Conservation (phyloP, 2,329 filamentous ascomycete species). For the Macrophomina phaseolina region DNA sequence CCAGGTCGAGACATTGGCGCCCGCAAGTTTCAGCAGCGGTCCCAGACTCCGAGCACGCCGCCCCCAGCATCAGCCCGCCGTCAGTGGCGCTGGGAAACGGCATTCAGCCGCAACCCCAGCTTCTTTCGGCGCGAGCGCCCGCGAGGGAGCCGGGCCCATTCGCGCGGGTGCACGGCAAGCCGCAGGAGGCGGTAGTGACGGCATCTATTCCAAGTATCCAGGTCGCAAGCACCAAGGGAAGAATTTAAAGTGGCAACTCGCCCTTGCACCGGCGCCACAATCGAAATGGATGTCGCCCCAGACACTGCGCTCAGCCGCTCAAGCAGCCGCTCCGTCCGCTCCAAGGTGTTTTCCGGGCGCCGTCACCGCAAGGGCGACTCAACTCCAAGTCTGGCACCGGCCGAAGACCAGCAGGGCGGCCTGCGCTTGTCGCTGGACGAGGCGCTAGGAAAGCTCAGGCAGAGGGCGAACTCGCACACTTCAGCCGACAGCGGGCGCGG, state of each 20-base stretch:
- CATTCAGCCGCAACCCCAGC: slow-evolving; percentile 22
- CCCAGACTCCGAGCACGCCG: neutral
- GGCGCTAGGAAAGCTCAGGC: slow-evolving; percentile 47
- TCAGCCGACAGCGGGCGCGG: slow-evolving; percentile 46
- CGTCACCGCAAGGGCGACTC: slow-evolving; percentile 36
- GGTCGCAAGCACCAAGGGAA: neutral
- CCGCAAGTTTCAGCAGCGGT: slow-evolving; percentile 3
- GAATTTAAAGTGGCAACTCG: slow-evolving; percentile 10
- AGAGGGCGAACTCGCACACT: slow-evolving; percentile 38
- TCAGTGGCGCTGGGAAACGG: slow-evolving; percentile 11
- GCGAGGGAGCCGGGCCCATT: neutral
- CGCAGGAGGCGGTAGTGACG: slow-evolving; percentile 18
- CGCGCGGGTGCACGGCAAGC: slow-evolving; percentile 14
- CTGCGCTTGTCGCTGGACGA: slow-evolving; percentile 44
- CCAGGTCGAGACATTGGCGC: neutral
- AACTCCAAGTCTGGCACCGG: slow-evolving; percentile 33
- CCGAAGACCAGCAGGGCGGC: slow-evolving; percentile 34
- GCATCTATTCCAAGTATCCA: slow-evolving; percentile 11
- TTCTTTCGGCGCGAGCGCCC: slow-evolving; percentile 9
- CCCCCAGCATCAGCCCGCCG: slow-evolving; percentile 1
- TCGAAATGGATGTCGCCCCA: slow-evolving; percentile 20
- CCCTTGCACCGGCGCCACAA: slow-evolving; percentile 6
- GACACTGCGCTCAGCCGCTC: slow-evolving; percentile 23
- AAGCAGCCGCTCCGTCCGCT: slow-evolving; percentile 30
- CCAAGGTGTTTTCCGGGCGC: slow-evolving; percentile 34